Percentiles rank a stretch among this genome's conserved stretches.
phyloP scores from a whole-genome alignment of 495 filamentous ascomycete species.

The Alectoria sarmentosa region DNA sequence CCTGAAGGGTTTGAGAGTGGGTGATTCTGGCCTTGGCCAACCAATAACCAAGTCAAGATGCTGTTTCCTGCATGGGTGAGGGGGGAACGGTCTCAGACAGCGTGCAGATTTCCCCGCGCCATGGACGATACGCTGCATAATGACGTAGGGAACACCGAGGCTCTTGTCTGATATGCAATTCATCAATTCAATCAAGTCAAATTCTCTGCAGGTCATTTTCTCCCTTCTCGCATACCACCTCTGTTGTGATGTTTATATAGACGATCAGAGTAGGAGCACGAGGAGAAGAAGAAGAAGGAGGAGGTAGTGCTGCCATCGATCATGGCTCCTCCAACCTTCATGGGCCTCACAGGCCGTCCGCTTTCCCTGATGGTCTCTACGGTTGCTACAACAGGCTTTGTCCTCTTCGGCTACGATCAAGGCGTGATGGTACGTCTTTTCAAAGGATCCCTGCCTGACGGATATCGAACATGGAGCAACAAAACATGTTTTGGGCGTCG shows the following conservation, averaged over 20 bases:
- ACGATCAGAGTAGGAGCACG: not conserved
- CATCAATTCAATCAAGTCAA: not conserved
- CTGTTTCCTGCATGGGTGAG: not conserved
- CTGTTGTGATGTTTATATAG: not conserved
- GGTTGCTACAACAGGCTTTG: conserved; percentile 65
- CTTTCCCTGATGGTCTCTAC: conserved; percentile 57
- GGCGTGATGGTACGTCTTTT: conserved; percentile 51
- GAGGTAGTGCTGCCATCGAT: conserved; percentile 12
- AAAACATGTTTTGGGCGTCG: not conserved
- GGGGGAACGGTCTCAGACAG: not conserved
- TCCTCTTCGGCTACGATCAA: conserved; percentile 69
- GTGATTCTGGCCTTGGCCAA: not conserved
- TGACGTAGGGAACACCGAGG: conserved; percentile 5
- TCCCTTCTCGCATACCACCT: not conserved
- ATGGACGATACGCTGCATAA: not conserved
- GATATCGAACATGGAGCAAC: not conserved
- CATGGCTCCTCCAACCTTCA: conserved; percentile 39
- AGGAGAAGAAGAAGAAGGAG: not conserved
- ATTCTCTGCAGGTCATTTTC: not conserved
- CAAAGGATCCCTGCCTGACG: not conserved
- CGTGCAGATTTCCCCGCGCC: conserved; percentile 4
- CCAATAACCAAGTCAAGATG: not conserved
- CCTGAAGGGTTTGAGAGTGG: not conserved
- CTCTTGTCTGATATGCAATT: not conserved
- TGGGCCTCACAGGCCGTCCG: conserved; percentile 58